Evolutionary conservation across 2,329 filamentous ascomycete genomes (phyloP).

Genomic region (Beauveria asiatica): DNA sequence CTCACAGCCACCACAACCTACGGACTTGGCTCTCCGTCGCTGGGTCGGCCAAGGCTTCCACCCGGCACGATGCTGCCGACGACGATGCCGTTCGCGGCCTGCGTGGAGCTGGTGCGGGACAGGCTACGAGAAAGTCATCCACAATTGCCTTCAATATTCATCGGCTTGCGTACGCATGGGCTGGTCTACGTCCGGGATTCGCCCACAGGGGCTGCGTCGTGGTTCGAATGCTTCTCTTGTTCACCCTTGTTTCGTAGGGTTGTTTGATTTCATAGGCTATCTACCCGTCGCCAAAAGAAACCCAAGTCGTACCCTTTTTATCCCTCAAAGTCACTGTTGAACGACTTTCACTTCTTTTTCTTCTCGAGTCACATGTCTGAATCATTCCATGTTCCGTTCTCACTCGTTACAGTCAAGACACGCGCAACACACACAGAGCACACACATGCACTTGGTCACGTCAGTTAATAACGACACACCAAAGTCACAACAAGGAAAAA

Average conservation of each 20-base stretch:
- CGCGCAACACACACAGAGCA: not conserved
- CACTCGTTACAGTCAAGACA: constrained; percentile 4
- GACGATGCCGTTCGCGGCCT: too few relatives aligned
- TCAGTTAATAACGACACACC: constrained; percentile 10
- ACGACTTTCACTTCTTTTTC: not conserved
- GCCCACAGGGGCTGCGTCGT: too few relatives aligned
- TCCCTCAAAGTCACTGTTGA: constrained; percentile 8
- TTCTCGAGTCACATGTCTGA: too few relatives aligned
- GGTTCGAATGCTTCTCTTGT: too few relatives aligned
- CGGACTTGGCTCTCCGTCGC: not conserved
- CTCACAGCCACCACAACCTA: not conserved
- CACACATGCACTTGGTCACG: constrained; percentile 6
- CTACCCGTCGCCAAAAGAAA: not conserved
- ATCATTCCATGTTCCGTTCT: not conserved
- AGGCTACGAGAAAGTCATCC: not conserved
- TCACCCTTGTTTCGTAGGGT: not conserved
- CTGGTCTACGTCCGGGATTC: not conserved
- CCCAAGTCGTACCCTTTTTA: not conserved
- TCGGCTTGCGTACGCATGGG: not conserved
- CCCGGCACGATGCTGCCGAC: not conserved
- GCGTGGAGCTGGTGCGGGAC: not conserved
- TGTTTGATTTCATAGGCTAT: not conserved
- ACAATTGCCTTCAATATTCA: not conserved
- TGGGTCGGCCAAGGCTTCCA: not conserved
- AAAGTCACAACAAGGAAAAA: not conserved